Conservation (phyloP, 1,139 yeast species). For the Hansenula lynferdii region DNA sequence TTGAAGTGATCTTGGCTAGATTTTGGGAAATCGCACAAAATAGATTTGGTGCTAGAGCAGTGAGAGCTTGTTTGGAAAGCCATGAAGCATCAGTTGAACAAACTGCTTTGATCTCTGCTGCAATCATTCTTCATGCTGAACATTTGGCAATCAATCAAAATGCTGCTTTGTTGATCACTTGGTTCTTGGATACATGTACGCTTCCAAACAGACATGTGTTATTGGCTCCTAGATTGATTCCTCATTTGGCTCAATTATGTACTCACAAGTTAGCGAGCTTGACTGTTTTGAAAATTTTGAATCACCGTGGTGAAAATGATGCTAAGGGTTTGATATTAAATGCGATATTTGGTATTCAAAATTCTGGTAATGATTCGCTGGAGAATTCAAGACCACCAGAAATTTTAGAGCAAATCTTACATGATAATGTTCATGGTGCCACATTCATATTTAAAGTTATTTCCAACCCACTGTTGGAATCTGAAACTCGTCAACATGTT, state of each 20-base stretch:
- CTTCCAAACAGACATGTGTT: slow-evolving; percentile 53
- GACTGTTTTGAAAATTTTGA: slow-evolving; percentile 75
- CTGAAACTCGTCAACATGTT: slow-evolving; percentile 52
- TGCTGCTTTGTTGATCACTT: slow-evolving; percentile 85
- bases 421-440: slow-evolving; percentile 70
- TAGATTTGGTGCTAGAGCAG: slow-evolving; percentile 93
- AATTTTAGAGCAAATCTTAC: slow-evolving; percentile 46
- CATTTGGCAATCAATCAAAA: slow-evolving; percentile 80
- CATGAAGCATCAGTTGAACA: slow-evolving; percentile 62
- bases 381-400: slow-evolving; percentile 26
- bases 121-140: slow-evolving; percentile 74
- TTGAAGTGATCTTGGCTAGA: slow-evolving; percentile 75
- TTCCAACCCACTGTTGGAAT: slow-evolving; percentile 57
- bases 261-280: slow-evolving; percentile 84
- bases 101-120: slow-evolving; percentile 69
- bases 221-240: slow-evolving; percentile 54
- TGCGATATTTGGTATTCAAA: slow-evolving; percentile 51
- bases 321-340: slow-evolving; percentile 62
- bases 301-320: slow-evolving; percentile 56
- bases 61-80: slow-evolving; percentile 88
- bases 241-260: slow-evolving; percentile 61
- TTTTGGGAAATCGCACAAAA: slow-evolving; percentile 83
- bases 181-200: slow-evolving; percentile 89
- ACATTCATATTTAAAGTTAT: slow-evolving; percentile 78
- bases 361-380: slow-evolving; percentile 5